A percentile compares a stretch with the other conserved stretches of the same genome.
These are phyloP conservation scores for Geotrichum australiense DNA, from an alignment of 1,139 yeast genomes.

Conservation along the genomic window DNA sequence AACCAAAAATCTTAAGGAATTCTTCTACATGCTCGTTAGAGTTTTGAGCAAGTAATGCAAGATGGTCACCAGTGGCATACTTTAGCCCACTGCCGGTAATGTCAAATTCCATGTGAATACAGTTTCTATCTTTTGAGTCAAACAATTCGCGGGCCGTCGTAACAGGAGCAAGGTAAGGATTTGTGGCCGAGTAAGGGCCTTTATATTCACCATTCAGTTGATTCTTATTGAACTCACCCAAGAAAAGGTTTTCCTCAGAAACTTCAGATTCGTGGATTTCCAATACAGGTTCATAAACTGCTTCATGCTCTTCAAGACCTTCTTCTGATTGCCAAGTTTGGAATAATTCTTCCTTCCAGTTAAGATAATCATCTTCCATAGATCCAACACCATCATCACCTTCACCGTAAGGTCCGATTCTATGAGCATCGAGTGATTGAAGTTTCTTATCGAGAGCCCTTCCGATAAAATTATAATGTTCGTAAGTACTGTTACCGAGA, in stretches of 20 bases:
- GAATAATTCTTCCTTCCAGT: constrained; percentile 81
- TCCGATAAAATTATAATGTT: constrained; percentile 81
- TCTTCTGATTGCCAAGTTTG: constrained; percentile 60
- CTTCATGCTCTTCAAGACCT: constrained; percentile 67
- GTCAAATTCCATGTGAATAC: constrained; percentile 89
- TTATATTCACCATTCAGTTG: constrained; percentile 48
- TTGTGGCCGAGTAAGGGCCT: constrained; percentile 79
- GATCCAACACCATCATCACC: constrained; percentile 96
- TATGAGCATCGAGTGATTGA: constrained; percentile 57
- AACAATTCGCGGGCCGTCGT: constrained; percentile 61
- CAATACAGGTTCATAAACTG: constrained; percentile 68
- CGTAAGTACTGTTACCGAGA: constrained; percentile 89
- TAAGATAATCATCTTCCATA: constrained; percentile 87
- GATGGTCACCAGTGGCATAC: constrained; percentile 92
- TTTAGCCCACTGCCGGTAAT: constrained; percentile 62
- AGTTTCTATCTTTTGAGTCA: constrained; percentile 56
- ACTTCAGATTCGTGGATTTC: constrained; percentile 38
- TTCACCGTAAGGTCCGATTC: constrained; percentile 69
- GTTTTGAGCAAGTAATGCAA: constrained; percentile 93
- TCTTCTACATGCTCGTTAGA: constrained; percentile 63
- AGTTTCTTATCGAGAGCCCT: constrained; percentile 49
- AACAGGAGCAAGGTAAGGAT: constrained; percentile 78
- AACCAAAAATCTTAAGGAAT: constrained; percentile 58
- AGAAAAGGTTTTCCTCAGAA: constrained; percentile 46
- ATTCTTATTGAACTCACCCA: constrained; percentile 77